Percentiles rank a stretch among this genome's conserved stretches.
phyloP scores from a whole-genome alignment of 768 basidiomycete genomes.

The Cystofilobasidium ferigula region DNA sequence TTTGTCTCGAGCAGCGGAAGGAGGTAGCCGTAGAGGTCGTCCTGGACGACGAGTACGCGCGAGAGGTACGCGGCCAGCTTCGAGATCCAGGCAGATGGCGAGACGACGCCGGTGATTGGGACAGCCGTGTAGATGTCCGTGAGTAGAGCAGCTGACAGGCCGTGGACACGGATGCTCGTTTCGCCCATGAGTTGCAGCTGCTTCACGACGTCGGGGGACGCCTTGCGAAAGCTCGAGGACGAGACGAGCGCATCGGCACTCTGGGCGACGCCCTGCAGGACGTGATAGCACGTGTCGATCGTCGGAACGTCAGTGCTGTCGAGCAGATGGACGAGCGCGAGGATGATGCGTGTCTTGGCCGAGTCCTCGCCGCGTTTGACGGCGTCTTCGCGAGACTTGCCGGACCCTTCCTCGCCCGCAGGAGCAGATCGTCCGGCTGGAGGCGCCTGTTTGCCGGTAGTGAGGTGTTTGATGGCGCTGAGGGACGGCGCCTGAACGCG shows the following conservation, averaged over 20 bases:
- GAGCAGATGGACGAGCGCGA: conserved; percentile 51
- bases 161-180: background rate
- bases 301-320: conserved; percentile 44
- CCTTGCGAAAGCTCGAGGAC: background rate
- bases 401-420: no score
- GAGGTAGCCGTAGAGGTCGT: conserved; percentile 61
- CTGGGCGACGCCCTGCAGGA: background rate
- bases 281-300: conserved; percentile 14
- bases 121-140: background rate
- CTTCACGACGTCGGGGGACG: background rate
- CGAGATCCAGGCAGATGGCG: conserved; percentile 49
- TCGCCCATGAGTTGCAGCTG: conserved; percentile 2
- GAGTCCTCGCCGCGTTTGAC: conserved; percentile 32
- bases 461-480: conserved; percentile 2
- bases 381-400: no score
- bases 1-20: conserved; percentile 50
- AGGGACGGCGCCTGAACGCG: conserved; percentile 44
- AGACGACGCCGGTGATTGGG: background rate
- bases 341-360: conserved; percentile 39
- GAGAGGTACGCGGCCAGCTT: conserved; percentile 50
- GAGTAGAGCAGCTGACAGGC: background rate
- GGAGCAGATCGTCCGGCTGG: no score
- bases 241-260: background rate
- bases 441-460: no score
- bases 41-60: conserved; percentile 48